These are phyloP conservation scores for Babesia sp. DNA, from an alignment of 169 alveolate species.

Conservation along the genomic window DNA sequence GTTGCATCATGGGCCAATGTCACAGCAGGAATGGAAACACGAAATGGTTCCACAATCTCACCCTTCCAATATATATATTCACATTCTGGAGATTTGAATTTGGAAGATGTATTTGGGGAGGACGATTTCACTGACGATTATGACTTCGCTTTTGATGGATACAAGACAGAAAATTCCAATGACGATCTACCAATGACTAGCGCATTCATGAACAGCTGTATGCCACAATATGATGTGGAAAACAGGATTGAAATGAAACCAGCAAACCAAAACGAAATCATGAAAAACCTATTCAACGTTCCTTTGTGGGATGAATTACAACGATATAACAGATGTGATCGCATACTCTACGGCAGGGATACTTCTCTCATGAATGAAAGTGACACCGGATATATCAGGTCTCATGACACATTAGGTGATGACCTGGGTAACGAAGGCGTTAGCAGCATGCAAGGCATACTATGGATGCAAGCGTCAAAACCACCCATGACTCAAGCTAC, in stretches of 20 bases:
- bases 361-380: background rate
- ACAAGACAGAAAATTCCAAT: background rate
- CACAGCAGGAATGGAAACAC: slow-evolving; percentile 18
- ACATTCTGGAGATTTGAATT: slow-evolving; percentile 16
- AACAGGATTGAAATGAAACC: background rate
- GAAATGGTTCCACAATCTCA: background rate
- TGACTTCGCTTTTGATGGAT: slow-evolving; percentile 6
- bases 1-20: slow-evolving; percentile 37
- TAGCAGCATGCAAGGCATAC: background rate
- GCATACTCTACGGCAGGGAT: slow-evolving; percentile 5
- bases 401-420: slow-evolving; percentile 10
- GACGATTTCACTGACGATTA: slow-evolving; percentile 1
- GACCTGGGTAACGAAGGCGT: background rate
- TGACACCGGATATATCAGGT: background rate
- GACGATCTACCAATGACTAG: background rate
- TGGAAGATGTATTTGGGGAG: background rate
- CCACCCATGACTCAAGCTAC: background rate
- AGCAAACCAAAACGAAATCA: background rate
- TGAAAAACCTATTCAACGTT: background rate
- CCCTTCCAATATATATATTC: background rate
- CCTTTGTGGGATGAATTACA: background rate
- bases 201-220: background rate
- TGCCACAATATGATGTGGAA: background rate
- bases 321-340: slow-evolving; percentile 22
- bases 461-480: slow-evolving; percentile 22